Evolutionary conservation across 140 eudicot genomes (phyloP).

Genomic region (Ambrosia hybrid): DNA sequence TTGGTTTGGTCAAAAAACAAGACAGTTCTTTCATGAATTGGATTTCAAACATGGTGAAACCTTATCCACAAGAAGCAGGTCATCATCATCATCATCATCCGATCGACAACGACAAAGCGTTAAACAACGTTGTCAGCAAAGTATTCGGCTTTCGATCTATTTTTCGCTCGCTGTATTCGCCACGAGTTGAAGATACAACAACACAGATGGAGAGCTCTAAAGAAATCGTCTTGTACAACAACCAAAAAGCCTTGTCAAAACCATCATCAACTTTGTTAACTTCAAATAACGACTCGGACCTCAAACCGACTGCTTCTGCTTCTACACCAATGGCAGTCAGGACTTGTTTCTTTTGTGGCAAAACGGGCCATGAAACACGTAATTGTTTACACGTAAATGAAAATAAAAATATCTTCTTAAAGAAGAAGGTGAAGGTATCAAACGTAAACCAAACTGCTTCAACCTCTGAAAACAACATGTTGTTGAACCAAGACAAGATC

Average conservation of each 20-base stretch:
- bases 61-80: constrained; percentile 13
- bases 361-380: constrained; percentile 50
- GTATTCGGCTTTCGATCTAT: constrained; percentile 50
- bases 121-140: constrained; percentile 22
- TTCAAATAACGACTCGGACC: constrained; percentile 18
- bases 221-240: constrained; percentile 32
- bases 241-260: constrained; percentile 29
- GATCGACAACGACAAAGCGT: constrained; percentile 26
- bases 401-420: constrained; percentile 16
- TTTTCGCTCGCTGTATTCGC: constrained; percentile 57
- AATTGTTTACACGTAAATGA: constrained; percentile 49
- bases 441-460: constrained; percentile 22
- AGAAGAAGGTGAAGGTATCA: constrained; percentile 25
- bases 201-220: constrained; percentile 26
- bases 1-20: constrained; percentile 29
- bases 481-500: constrained; percentile 14
- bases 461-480: constrained; percentile 21
- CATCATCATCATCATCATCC: not conserved
- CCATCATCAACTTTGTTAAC: constrained; percentile 16
- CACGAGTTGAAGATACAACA: constrained; percentile 32
- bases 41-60: constrained; percentile 76
- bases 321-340: not conserved
- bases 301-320: not conserved
- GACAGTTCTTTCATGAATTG: constrained; percentile 79
- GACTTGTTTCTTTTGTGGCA: constrained; percentile 27